A percentile compares a stretch with the other conserved stretches of the same genome.
Conservation (phyloP, 495 filamentous ascomycete genomes). For the Monascus purpureus region DNA sequence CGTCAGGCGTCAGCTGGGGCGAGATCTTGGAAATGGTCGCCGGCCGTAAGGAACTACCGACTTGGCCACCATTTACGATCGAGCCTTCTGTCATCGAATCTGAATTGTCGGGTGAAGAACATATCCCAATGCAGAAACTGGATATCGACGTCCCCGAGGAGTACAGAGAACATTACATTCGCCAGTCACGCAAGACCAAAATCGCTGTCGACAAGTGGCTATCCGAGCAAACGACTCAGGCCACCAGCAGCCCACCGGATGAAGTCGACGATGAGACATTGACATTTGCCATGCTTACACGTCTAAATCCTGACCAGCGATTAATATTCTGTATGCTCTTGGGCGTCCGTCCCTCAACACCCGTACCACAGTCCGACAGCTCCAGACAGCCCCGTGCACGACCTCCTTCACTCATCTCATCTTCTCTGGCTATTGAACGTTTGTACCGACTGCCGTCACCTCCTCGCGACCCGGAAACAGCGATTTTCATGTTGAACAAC, state of each 20-base stretch:
- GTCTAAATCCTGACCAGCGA: constrained; percentile 59
- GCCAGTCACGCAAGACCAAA: constrained; percentile 77
- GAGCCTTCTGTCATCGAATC: constrained; percentile 36
- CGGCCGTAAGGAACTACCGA: constrained; percentile 68
- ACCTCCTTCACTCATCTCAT: constrained; percentile 55
- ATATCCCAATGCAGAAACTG: constrained; percentile 62
- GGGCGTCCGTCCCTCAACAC: constrained; percentile 44
- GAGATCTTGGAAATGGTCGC: constrained; percentile 90
- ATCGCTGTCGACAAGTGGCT: constrained; percentile 79
- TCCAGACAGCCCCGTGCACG: constrained; percentile 38
- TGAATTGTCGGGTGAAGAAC: constrained; percentile 35
- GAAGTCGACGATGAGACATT: constrained; percentile 89
- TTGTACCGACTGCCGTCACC: constrained; percentile 59
- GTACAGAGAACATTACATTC: constrained; percentile 74
- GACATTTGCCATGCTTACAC: constrained; percentile 83
- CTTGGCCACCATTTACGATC: constrained; percentile 77
- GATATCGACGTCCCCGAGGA: constrained; percentile 88
- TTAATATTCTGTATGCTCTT: constrained; percentile 66
- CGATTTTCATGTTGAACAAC: constrained; percentile 80
- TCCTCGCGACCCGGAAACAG: constrained; percentile 73
- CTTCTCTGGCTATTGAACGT: constrained; percentile 63
- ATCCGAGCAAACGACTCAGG: constrained; percentile 52
- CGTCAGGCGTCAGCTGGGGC: constrained; percentile 80
- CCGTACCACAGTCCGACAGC: constrained; percentile 24
- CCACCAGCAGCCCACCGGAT: constrained; percentile 51